phyloP scores from a whole-genome alignment of 306 rosid genomes.

The Rubus parviflorus region DNA sequence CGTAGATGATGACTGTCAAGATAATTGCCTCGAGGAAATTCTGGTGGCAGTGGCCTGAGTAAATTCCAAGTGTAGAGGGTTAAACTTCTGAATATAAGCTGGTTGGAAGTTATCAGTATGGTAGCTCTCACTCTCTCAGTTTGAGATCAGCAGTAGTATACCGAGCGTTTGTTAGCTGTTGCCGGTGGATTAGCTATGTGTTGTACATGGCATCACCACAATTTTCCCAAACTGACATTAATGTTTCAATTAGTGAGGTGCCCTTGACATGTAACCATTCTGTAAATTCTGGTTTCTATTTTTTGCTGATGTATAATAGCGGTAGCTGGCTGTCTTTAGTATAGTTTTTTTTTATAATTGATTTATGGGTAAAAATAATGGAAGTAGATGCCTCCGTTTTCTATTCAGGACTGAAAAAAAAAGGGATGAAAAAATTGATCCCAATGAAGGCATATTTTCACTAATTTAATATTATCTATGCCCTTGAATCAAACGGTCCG shows the following conservation, averaged over 20 bases:
- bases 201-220: not conserved
- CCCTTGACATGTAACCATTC: not conserved
- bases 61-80: not conserved
- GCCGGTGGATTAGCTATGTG: not conserved
- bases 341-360: too few species aligned
- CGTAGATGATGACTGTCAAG: not conserved
- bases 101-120: not conserved
- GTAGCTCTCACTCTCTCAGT: not conserved
- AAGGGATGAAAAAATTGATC: too few species aligned
- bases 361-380: not conserved
- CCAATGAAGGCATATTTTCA: not conserved
- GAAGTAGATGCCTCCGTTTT: not conserved
- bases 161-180: not conserved
- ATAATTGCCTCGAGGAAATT: conserved; percentile 22
- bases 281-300: not conserved
- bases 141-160: not conserved
- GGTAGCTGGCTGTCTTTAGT: not conserved
- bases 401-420: too few species aligned
- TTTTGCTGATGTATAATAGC: not conserved
- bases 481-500: too few species aligned
- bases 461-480: too few species aligned
- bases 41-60: conserved; percentile 3
- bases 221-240: not conserved
- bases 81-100: not conserved
- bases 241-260: not conserved